Evolutionary conservation across 331 rosid species (phyloP).

Genomic region (Pyracantha coccinea): DNA sequence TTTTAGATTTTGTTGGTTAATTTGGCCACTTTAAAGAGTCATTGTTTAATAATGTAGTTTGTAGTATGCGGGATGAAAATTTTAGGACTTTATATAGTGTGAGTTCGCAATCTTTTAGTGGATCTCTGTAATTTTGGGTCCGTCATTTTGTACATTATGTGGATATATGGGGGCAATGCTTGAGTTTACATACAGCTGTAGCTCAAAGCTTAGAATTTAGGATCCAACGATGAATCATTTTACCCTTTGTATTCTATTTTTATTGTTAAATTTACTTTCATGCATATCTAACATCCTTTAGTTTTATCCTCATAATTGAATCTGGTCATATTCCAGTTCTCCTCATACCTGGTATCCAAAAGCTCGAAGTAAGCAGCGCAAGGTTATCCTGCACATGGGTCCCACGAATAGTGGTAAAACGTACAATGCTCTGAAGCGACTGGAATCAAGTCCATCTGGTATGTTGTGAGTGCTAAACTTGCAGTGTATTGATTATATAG

Average conservation of each 20-base stretch:
- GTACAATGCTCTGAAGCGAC: slow-evolving; percentile 77
- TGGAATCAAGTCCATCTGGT: slow-evolving; percentile 83
- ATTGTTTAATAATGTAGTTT: background rate
- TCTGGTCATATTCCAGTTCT: slow-evolving; percentile 28
- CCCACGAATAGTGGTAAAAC: slow-evolving; percentile 99
- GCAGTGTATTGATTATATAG: background rate
- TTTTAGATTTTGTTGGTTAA: background rate
- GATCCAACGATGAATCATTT: background rate
- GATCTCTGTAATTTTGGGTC: background rate
- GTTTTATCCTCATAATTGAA: background rate
- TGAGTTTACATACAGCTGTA: background rate
- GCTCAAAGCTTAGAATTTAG: background rate
- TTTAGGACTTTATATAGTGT: background rate
- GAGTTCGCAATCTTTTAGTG: background rate
- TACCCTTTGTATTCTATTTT: background rate
- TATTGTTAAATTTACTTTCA: background rate
- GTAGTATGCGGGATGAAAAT: background rate
- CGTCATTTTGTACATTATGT: background rate
- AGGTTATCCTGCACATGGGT: slow-evolving; percentile 86
- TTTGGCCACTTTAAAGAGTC: background rate
- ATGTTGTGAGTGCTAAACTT: slow-evolving; percentile 6
- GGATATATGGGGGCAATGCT: background rate
- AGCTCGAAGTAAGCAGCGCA: slow-evolving; percentile 71
- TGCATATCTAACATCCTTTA: background rate
- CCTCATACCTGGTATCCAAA: slow-evolving; percentile 97